Evolutionary conservation across 148 eudicot species (phyloP).

Genomic region (Rhododendron mucronatum): DNA sequence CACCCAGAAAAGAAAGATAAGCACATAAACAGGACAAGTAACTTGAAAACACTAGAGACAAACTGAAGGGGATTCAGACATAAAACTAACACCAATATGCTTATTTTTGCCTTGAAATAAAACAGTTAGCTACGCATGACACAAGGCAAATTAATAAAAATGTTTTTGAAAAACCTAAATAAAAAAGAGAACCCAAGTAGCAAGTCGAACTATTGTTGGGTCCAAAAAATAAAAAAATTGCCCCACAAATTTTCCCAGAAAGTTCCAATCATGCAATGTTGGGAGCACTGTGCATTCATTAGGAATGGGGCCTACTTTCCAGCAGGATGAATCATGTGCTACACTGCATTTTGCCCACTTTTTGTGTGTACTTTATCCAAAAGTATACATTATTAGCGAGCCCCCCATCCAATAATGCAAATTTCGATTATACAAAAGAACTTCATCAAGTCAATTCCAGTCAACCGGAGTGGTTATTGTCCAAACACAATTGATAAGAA

Average conservation of each 20-base stretch:
- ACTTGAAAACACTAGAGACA: not conserved
- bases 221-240: not conserved
- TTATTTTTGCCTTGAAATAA: not conserved
- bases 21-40: not conserved
- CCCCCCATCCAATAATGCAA: not conserved
- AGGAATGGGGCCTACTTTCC: not conserved
- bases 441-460: not conserved
- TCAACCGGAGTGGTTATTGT: not conserved
- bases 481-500: not conserved
- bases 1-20: not conserved
- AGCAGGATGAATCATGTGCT: not conserved
- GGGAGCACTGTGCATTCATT: not conserved
- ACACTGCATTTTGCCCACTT: not conserved
- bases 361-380: not conserved
- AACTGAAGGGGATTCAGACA: not conserved
- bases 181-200: not conserved
- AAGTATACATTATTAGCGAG: not conserved
- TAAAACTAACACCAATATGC: not conserved
- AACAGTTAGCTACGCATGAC: not conserved
- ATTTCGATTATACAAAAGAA: not conserved
- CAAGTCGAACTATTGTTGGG: not conserved
- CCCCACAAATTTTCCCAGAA: not conserved
- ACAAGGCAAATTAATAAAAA: not conserved
- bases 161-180: not conserved
- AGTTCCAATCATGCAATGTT: not conserved